Conservation (phyloP, 2,329 filamentous ascomycete genomes). For the Magnaporthales sp. region DNA sequence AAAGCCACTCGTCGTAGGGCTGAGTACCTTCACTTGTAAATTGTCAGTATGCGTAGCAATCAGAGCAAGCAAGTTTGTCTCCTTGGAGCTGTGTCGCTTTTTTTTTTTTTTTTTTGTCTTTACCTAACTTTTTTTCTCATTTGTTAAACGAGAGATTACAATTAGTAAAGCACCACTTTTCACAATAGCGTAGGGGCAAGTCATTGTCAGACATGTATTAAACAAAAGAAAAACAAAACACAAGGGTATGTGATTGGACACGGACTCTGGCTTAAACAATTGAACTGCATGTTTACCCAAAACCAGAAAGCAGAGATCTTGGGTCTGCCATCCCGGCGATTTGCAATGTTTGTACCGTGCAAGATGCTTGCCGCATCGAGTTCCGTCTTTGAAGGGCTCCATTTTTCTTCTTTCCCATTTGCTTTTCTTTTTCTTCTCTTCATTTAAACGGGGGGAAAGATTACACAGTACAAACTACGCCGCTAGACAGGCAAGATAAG, state of each 20-base stretch:
- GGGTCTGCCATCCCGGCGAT: background rate
- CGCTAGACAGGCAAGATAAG: background rate
- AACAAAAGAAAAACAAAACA: background rate
- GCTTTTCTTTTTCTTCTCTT: background rate
- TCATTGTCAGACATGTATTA: background rate
- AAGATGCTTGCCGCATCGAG: background rate
- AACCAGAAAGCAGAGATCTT: background rate
- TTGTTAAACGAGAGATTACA: background rate
- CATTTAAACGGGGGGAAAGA: background rate
- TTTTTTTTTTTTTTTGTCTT: background rate
- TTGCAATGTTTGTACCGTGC: background rate
- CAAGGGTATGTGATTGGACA: background rate
- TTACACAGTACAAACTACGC: background rate
- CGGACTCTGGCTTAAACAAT: background rate
- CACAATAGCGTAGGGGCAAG: background rate
- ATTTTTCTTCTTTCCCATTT: background rate
- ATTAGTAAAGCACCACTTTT: background rate
- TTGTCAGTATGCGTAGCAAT: background rate
- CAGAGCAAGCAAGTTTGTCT: background rate
- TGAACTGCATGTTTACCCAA: too few relatives aligned
- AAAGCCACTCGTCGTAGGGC: background rate
- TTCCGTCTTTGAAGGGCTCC: background rate
- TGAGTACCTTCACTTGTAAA: background rate
- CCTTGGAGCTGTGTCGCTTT: background rate
- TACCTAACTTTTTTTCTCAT: background rate